phyloP scores from a whole-genome alignment of 148 eudicot genomes.

The Chenopodium berlandieri region DNA sequence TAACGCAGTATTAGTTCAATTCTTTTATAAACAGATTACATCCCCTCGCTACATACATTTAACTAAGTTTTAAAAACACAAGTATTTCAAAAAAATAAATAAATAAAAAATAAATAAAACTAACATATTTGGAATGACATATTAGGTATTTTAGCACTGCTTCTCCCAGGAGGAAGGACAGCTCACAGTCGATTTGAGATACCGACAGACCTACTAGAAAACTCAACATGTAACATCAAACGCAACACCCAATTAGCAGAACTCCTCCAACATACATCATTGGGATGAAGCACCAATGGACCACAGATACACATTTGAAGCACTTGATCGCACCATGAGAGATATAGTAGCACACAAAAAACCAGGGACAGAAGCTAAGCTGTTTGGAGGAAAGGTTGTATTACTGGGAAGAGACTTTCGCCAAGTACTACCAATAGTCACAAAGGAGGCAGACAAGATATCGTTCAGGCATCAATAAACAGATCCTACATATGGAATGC shows the following conservation, averaged over 20 bases:
- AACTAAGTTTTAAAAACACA: too few species aligned
- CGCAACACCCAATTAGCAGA: not conserved
- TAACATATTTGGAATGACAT: not conserved
- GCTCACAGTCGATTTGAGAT: conserved; percentile 6
- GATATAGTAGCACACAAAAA: not conserved
- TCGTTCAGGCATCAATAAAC: not conserved
- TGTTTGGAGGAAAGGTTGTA: conserved; percentile 14
- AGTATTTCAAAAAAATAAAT: too few species aligned
- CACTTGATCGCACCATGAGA: conserved; percentile 12
- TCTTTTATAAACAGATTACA: too few species aligned
- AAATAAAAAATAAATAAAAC: too few species aligned
- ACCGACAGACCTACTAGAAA: not conserved
- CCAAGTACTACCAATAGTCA: conserved; percentile 10
- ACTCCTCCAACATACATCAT: not conserved
- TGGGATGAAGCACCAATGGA: conserved; percentile 24
- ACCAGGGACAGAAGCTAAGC: not conserved
- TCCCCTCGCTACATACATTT: too few species aligned
- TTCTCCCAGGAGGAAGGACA: conserved; percentile 13
- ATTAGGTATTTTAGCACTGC: not conserved
- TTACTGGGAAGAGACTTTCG: conserved; percentile 16
- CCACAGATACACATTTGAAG: conserved; percentile 15
- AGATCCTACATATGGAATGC: conserved; percentile 3
- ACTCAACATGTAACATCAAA: not conserved
- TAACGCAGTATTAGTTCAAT: not conserved
- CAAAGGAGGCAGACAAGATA: conserved; percentile 2